Evolutionary conservation across 208 protist species (phyloP).

Genomic region (Trypanosoma boissoni): DNA sequence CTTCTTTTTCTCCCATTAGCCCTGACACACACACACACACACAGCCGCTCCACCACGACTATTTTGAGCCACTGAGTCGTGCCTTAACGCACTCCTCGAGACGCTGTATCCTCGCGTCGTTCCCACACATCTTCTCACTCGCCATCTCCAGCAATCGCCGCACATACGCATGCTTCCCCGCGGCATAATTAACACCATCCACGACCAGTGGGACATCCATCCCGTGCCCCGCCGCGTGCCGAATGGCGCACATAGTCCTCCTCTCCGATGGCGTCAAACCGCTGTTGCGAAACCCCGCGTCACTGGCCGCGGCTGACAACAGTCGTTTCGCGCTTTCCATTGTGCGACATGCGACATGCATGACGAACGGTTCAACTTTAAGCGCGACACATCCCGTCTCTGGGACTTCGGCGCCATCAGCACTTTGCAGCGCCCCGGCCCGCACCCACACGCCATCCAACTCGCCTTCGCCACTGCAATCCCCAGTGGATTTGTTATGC

Average conservation of each 20-base stretch:
- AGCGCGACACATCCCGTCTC: conserved; percentile 50
- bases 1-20: conserved; percentile 1
- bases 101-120: conserved; percentile 49
- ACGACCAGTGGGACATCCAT: conserved; percentile 76
- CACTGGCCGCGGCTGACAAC: conserved; percentile 60
- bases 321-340: conserved; percentile 74
- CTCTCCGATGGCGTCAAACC: conserved; percentile 77
- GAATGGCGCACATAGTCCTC: conserved; percentile 81
- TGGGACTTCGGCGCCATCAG: conserved; percentile 26
- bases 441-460: conserved; percentile 45
- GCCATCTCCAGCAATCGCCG: conserved; percentile 63
- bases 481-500: background rate
- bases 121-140: conserved; percentile 78
- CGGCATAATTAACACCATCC: conserved; percentile 64
- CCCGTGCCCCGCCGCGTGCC: conserved; percentile 52
- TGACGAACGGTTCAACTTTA: conserved; percentile 88
- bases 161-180: conserved; percentile 57
- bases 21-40: conserved; percentile 1
- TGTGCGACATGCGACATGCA: conserved; percentile 84
- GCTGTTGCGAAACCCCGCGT: conserved; percentile 83
- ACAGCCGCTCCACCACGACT: too few relatives aligned
- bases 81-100: conserved; percentile 39
- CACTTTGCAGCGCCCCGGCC: background rate
- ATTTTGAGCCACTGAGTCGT: conserved; percentile 15
- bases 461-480: conserved; percentile 27